These are phyloP conservation scores for Corylus avellana DNA, from an alignment of 306 rosid species.

Conservation along the genomic window DNA sequence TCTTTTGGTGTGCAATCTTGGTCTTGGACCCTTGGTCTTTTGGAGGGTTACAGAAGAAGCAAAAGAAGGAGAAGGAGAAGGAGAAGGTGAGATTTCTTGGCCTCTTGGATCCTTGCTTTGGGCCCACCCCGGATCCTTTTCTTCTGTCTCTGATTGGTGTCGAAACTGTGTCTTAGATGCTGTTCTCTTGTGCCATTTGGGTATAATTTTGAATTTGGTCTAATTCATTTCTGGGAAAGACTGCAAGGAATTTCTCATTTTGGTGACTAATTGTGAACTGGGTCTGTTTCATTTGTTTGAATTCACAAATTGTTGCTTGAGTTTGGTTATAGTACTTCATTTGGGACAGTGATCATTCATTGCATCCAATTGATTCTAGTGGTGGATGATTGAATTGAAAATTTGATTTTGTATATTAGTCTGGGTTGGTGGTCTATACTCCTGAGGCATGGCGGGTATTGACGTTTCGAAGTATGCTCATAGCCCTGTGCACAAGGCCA, in stretches of 20 bases:
- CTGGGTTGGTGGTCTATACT: conserved; percentile 41
- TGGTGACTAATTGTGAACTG: conserved; percentile 36
- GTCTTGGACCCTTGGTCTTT: conserved; percentile 36
- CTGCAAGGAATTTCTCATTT: conserved; percentile 30
- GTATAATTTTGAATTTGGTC: conserved; percentile 44
- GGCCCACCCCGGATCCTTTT: conserved; percentile 49
- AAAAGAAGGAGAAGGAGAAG: conserved; percentile 33
- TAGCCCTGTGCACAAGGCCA: conserved; percentile 93
- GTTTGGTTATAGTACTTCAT: conserved; percentile 27
- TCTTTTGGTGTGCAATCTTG: conserved; percentile 41
- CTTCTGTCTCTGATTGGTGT: conserved; percentile 34
- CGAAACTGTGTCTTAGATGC: conserved; percentile 17
- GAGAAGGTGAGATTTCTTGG: conserved; percentile 62
- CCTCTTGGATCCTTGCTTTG: conserved; percentile 49
- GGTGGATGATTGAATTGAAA: conserved; percentile 34
- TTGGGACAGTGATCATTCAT: conserved; percentile 9
- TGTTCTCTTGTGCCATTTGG: conserved; percentile 39
- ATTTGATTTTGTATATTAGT: conserved; percentile 37
- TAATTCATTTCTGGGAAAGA: conserved; percentile 32
- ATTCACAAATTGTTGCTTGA: conserved; percentile 26
- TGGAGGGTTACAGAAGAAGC: conserved; percentile 49
- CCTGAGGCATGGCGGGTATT: conserved; percentile 75
- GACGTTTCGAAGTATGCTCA: conserved; percentile 71
- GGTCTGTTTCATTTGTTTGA: conserved; percentile 38
- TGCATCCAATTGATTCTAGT: conserved; percentile 15